These are phyloP conservation scores for Paracoccidioides brasiliensis DNA, from an alignment of 2,329 filamentous ascomycete genomes.

Conservation along the genomic window DNA sequence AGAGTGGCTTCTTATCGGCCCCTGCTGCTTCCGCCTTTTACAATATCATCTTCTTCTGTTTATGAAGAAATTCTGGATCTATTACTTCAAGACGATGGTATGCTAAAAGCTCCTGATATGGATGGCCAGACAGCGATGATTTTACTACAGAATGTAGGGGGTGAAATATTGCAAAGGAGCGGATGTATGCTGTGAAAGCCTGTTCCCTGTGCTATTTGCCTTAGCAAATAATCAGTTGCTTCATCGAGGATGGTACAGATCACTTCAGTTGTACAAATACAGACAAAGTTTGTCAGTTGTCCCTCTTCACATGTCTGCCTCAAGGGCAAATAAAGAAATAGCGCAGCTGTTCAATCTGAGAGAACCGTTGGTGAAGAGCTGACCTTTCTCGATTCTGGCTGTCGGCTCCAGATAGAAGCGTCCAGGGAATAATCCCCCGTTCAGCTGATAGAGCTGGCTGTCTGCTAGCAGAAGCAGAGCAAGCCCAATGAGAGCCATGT, in stretches of 20 bases:
- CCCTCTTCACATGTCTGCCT: background rate
- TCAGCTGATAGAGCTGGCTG: background rate
- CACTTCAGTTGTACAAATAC: background rate
- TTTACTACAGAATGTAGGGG: background rate
- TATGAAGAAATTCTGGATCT: background rate
- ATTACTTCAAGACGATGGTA: background rate
- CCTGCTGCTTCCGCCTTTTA: background rate
- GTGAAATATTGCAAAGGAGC: background rate
- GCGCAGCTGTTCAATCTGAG: background rate
- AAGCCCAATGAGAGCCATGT: background rate
- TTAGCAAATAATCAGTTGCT: background rate
- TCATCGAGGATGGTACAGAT: background rate
- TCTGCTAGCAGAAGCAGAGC: background rate
- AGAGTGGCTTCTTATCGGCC: background rate
- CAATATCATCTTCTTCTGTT: background rate
- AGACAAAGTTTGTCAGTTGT: background rate
- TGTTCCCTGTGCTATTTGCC: background rate
- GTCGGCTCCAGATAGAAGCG: background rate
- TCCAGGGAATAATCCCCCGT: background rate
- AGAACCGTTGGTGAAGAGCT: background rate
- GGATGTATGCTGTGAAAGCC: background rate
- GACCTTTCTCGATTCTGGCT: background rate
- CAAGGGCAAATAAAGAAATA: background rate
- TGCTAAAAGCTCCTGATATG: background rate
- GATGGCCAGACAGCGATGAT: background rate